These are phyloP conservation scores for Magnolia changhungtana DNA, from an alignment of 164 flowering plant genomes.

Conservation along the genomic window DNA sequence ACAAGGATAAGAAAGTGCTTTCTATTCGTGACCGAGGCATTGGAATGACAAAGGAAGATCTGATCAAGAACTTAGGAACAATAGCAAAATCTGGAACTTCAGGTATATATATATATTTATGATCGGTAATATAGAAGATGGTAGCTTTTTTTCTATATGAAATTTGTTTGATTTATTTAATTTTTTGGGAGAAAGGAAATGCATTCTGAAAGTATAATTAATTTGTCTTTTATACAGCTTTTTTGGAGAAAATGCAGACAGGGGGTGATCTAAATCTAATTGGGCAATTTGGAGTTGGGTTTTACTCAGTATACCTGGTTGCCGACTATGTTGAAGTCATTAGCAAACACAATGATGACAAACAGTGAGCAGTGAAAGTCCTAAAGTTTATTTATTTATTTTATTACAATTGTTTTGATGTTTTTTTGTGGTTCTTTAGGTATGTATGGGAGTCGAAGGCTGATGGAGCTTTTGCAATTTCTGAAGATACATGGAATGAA, in stretches of 20 bases:
- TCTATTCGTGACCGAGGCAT: constrained; percentile 94
- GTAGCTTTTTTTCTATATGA: no score
- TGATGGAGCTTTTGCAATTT: constrained; percentile 93
- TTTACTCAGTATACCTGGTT: constrained; percentile 95
- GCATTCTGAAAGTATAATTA: background rate
- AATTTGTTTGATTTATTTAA: background rate
- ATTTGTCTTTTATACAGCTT: constrained; percentile 48
- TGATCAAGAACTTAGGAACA: constrained; percentile 95
- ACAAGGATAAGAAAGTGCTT: constrained; percentile 86
- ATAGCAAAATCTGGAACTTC: constrained; percentile 99
- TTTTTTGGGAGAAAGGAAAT: background rate
- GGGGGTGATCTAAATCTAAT: constrained; percentile 93
- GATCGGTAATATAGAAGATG: background rate
- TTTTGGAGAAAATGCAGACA: constrained; percentile 92
- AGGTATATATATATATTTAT: constrained; percentile 34
- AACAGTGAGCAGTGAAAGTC: constrained; percentile 55
- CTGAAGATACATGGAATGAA: constrained; percentile 90
- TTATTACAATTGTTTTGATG: background rate
- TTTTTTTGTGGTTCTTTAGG: constrained; percentile 36
- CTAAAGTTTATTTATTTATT: background rate
- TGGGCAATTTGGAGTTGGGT: constrained; percentile 99
- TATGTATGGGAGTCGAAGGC: constrained; percentile 99
- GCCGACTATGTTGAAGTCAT: constrained; percentile 97
- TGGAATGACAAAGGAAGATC: constrained; percentile 98
- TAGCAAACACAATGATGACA: constrained; percentile 96